Evolutionary conservation across 805 yeast genomes (phyloP).

Genomic region (Yamadazyma scolyti): DNA sequence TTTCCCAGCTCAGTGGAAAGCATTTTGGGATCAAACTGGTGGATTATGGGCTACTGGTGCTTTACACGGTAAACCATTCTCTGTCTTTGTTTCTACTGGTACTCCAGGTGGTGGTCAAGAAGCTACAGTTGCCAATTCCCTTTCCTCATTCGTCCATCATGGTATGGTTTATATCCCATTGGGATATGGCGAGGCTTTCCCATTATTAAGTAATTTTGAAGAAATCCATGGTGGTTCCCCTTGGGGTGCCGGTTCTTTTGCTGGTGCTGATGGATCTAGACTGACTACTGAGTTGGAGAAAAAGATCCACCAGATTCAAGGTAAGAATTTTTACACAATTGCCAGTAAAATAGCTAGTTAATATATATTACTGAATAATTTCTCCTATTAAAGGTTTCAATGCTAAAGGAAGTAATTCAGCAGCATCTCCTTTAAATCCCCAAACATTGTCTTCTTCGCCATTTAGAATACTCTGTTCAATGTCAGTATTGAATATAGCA

Average conservation of each 20-base stretch:
- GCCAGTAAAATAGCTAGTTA: background rate
- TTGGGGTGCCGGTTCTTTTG: conserved; percentile 83
- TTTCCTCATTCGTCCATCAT: conserved; percentile 71
- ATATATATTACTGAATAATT: no score
- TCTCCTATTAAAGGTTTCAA: conserved; percentile 47
- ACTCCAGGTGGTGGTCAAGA: conserved; percentile 84
- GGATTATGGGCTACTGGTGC: conserved; percentile 76
- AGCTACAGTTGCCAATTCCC: conserved; percentile 57
- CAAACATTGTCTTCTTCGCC: conserved; percentile 47
- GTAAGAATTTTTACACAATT: conserved; percentile 50
- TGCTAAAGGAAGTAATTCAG: conserved; percentile 63
- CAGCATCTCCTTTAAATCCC: conserved; percentile 82
- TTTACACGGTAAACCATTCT: conserved; percentile 70
- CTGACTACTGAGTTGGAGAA: conserved; percentile 60
- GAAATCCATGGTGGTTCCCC: conserved; percentile 80
- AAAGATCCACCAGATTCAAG: conserved; percentile 63
- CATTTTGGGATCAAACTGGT: conserved; percentile 78
- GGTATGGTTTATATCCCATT: conserved; percentile 79
- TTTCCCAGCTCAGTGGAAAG: conserved; percentile 72
- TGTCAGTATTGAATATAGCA: conserved; percentile 78
- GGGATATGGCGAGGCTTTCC: conserved; percentile 61
- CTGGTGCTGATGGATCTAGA: conserved; percentile 78
- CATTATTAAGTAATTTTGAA: conserved; percentile 49
- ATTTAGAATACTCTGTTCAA: conserved; percentile 41
- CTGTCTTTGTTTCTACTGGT: conserved; percentile 70